Base-by-base conservation (phyloP, 768 basidiomycete species). In the Hericium coralloides region DNA sequence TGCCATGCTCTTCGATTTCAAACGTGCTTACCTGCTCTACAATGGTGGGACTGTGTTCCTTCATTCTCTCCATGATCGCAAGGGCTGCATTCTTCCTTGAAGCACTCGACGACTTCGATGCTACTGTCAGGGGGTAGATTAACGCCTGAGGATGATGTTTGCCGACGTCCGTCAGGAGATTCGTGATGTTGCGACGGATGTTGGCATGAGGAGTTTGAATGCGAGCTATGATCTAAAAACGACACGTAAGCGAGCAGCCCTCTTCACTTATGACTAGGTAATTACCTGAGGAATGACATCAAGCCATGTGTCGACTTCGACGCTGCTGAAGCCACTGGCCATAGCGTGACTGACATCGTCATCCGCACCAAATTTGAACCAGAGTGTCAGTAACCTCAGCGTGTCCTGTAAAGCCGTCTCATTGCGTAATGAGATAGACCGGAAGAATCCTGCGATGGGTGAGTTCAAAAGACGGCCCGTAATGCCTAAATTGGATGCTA, bases 231-330 rank as follows among this genome's bases (percentile, higher is more conserved):
- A 99, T 95, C 92, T 98, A 58, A 39, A 58, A 23, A 7, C 38
- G 26, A 20, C 7, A 17, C 3, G n/a, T 47, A 43, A 57, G 23
- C 56, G 53, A 52, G 18, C 25, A 26, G 17, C 17, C 31, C 7
- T 31, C 31, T 31, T 31, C 31, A 23, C 23, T n/a, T n/a, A 10
- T 37, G 8, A 23, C 20, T 55, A 22, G 14, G 7, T 2, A 23
- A 57, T 56, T 69, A 92, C 95, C 81, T 98, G 95, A 49, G 97
- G 97, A 55, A 98, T 93, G 61, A 99, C 97, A 66, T 98, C 94
- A 39, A 99, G 78, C 97, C 97, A 99, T 0, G 95, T 98, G 66
- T 99, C 94, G 53, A 99, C 86, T 67, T 90, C 92, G 38, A 99
- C 92, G 39, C 82, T 83, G 2, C 83, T 82, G 70, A 97, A 92